A percentile compares a stretch with the other conserved stretches of the same genome.
These are phyloP conservation scores for Picea abies DNA, from an alignment of 83 land plant species.

Conservation along the genomic window DNA sequence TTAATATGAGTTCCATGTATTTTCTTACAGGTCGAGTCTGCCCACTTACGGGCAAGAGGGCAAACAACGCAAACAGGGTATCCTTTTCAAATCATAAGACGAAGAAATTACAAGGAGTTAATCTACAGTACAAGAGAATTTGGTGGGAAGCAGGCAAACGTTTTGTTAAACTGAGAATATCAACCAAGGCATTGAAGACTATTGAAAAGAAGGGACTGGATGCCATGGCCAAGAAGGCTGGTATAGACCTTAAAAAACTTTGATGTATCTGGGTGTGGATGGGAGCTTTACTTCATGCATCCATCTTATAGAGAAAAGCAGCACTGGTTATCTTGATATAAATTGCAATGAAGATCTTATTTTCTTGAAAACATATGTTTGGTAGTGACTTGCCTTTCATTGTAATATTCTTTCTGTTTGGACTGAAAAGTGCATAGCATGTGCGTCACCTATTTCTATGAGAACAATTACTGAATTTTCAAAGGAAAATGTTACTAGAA, in stretches of 20 bases:
- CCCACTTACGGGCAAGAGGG: constrained; percentile 78
- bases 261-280: constrained; percentile 12
- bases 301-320: too few species aligned
- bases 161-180: constrained; percentile 79
- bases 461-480: too few species aligned
- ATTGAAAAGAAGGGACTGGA: constrained; percentile 95
- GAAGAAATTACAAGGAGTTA: constrained; percentile 80
- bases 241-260: constrained; percentile 70
- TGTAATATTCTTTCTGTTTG: too few species aligned
- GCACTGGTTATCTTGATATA: too few species aligned
- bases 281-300: too few species aligned
- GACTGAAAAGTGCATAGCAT: too few species aligned
- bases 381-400: too few species aligned
- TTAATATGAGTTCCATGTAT: neutral
- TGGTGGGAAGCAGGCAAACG: constrained; percentile 99
- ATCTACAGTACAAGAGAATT: constrained; percentile 89
- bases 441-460: too few species aligned
- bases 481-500: too few species aligned
- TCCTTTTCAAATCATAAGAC: constrained; percentile 91
- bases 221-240: constrained; percentile 96
- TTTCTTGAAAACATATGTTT: too few species aligned
- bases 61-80: constrained; percentile 86
- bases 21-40: constrained; percentile 71
- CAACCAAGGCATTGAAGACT: constrained; percentile 92
- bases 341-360: too few species aligned